Evolutionary conservation across 768 basidiomycete genomes (phyloP).

Genomic region (Tylopilus cervinicoccineus): DNA sequence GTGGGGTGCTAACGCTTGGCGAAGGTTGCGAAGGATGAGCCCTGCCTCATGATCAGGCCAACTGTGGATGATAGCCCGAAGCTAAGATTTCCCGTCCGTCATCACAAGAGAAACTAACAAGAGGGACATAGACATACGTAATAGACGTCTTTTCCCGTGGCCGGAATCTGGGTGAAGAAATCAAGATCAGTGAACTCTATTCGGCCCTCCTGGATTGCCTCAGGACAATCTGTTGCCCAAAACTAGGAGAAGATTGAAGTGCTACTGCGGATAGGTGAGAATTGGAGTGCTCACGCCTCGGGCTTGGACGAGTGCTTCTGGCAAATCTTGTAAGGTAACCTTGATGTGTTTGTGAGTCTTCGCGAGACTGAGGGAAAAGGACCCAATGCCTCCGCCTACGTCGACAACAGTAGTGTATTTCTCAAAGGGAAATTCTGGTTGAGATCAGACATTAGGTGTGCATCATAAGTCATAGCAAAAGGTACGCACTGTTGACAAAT

Average conservation of each 20-base stretch:
- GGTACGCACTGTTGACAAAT: conserved; percentile 17
- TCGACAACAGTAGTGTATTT: conserved; percentile 30
- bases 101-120: background rate
- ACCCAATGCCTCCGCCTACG: conserved; percentile 34
- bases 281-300: conserved; percentile 13
- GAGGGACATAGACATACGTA: conserved; percentile 23
- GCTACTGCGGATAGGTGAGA: background rate
- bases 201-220: conserved; percentile 17
- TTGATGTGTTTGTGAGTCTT: conserved; percentile 28
- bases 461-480: background rate
- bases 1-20: conserved; percentile 26
- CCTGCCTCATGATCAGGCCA: conserved; percentile 31
- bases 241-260: conserved; percentile 15
- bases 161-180: conserved; percentile 25
- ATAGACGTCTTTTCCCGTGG: conserved; percentile 19
- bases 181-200: conserved; percentile 28
- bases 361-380: conserved; percentile 27
- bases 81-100: conserved; percentile 2
- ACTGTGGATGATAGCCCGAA: conserved; percentile 29
- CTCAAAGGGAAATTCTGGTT: conserved; percentile 31
- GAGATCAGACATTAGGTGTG: background rate
- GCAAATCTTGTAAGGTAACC: conserved; percentile 33
- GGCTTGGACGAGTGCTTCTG: conserved; percentile 21
- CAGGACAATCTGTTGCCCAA: conserved; percentile 21
- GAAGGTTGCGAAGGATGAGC: conserved; percentile 28